A percentile compares a stretch with the other conserved stretches of the same genome.
Evolutionary conservation across 2,329 filamentous ascomycete genomes (phyloP).

Genomic region (Aspergillus sp.): DNA sequence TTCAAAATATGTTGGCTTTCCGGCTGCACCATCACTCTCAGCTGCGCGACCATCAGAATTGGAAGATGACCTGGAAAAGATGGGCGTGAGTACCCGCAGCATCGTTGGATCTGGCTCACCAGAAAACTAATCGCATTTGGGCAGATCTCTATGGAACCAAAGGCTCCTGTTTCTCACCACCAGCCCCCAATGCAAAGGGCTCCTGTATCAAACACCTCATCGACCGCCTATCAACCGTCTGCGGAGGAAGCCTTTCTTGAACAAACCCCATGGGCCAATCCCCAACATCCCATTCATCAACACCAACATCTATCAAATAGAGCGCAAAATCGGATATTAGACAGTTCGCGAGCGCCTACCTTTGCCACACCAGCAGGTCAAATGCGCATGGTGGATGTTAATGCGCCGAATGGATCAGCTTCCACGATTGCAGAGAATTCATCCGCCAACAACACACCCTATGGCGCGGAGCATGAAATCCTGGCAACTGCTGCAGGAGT

Average conservation of each 20-base stretch:
- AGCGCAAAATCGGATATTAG: slow-evolving; percentile 37
- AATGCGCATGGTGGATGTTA: slow-evolving; percentile 48
- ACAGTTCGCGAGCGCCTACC: slow-evolving; percentile 39
- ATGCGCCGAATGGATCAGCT: slow-evolving; percentile 50
- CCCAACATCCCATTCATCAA: slow-evolving; percentile 74
- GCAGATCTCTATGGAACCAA: slow-evolving; percentile 38
- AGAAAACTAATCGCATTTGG: no score
- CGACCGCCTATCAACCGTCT: slow-evolving; percentile 49
- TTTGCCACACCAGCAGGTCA: slow-evolving; percentile 51
- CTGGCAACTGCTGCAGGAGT: slow-evolving; percentile 28
- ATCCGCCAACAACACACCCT: slow-evolving; percentile 50
- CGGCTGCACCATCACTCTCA: slow-evolving; percentile 84
- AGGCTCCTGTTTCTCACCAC: slow-evolving; percentile 27
- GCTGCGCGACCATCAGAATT: slow-evolving; percentile 73
- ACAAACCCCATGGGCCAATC: slow-evolving; percentile 90
- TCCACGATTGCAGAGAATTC: slow-evolving; percentile 53
- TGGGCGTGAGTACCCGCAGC: slow-evolving; percentile 70
- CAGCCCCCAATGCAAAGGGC: slow-evolving; percentile 36
- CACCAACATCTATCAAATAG: slow-evolving; percentile 47
- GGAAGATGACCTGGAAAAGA: slow-evolving; percentile 85
- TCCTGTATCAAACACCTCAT: slow-evolving; percentile 39
- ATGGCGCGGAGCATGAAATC: slow-evolving; percentile 43
- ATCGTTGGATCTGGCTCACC: neutral
- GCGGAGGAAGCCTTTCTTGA: slow-evolving; percentile 87
- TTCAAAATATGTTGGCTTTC: slow-evolving; percentile 95